Conservation (phyloP, 2,329 filamentous ascomycete species). For the Fusarium sulawesiense region DNA sequence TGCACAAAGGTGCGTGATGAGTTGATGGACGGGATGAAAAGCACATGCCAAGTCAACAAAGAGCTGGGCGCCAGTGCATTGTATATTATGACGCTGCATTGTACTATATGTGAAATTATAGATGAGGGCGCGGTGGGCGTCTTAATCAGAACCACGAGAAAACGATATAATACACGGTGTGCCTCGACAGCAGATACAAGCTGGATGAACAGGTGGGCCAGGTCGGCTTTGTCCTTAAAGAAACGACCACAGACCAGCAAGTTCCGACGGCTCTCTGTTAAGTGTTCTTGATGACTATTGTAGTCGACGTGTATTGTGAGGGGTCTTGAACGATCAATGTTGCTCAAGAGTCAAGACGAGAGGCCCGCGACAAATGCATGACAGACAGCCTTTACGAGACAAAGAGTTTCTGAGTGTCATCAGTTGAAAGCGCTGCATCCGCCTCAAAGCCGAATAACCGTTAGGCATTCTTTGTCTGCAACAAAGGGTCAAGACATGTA, state of each 20-base stretch:
- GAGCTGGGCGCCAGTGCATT: conserved; percentile 41
- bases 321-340: not conserved
- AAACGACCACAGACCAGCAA: not conserved
- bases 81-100: conserved; percentile 49
- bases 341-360: not conserved
- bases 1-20: conserved; percentile 39
- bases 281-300: not conserved
- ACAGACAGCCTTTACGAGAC: not conserved
- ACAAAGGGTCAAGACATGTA: not conserved
- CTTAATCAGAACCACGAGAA: conserved; percentile 26
- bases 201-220: not conserved
- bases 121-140: conserved; percentile 34
- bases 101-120: conserved; percentile 52
- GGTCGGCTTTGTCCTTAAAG: not conserved
- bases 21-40: conserved; percentile 17
- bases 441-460: not conserved
- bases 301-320: not conserved
- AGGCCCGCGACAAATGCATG: not conserved
- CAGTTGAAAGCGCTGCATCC: conserved; percentile 15
- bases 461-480: not conserved
- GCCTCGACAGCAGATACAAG: not conserved
- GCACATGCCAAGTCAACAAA: conserved; percentile 18
- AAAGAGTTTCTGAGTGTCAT: conserved; percentile 7
- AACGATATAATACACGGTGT: conserved; percentile 2
- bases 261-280: not conserved